Percentiles rank a stretch among this genome's conserved stretches.
These are phyloP conservation scores for Cicer cuneatum DNA, from an alignment of 306 rosid species.

Conservation along the genomic window DNA sequence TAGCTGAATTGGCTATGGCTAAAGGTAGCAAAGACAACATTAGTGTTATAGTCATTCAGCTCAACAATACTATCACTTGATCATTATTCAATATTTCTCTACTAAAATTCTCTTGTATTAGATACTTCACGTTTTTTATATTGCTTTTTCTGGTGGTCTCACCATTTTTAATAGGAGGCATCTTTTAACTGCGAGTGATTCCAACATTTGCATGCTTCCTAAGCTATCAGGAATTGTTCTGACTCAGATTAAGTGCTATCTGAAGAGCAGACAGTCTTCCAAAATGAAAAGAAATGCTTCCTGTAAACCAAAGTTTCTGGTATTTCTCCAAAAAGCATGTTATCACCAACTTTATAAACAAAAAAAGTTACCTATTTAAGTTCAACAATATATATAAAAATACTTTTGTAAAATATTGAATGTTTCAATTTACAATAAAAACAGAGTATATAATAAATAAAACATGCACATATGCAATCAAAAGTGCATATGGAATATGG, in stretches of 20 bases:
- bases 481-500: background rate
- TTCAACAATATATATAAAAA: too few species aligned
- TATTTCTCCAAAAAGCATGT: conserved; percentile 61
- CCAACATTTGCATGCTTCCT: conserved; percentile 78
- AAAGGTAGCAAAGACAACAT: conserved; percentile 74
- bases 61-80: conserved; percentile 5
- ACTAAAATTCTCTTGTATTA: background rate
- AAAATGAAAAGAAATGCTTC: conserved; percentile 61
- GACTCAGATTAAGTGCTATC: conserved; percentile 72
- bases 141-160: too few species aligned
- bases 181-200: too few species aligned
- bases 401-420: too few species aligned
- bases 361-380: too few species aligned
- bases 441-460: too few species aligned
- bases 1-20: conserved; percentile 73
- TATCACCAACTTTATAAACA: conserved; percentile 54
- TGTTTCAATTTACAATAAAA: too few species aligned
- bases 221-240: conserved; percentile 67
- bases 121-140: background rate
- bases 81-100: background rate
- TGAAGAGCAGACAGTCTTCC: conserved; percentile 68
- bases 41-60: conserved; percentile 55
- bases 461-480: background rate
- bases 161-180: too few species aligned
- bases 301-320: conserved; percentile 65